A percentile compares a stretch with the other conserved stretches of the same genome.
Evolutionary conservation across 192 early-diverging fungal species (phyloP).

Genomic region (Coemansia sp.): DNA sequence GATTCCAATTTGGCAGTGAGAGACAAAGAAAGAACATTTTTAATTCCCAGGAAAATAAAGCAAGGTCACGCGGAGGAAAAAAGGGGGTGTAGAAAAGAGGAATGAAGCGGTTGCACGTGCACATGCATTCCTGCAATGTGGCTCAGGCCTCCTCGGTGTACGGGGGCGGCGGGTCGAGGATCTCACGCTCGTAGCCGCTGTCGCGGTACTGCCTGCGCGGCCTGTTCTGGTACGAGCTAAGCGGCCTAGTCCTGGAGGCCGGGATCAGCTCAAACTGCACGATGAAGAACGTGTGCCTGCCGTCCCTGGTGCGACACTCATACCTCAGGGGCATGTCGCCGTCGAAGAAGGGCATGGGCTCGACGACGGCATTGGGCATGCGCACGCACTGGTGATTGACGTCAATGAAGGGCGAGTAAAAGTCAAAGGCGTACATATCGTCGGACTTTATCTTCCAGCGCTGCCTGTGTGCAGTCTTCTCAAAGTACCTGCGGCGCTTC

Average conservation of each 20-base stretch:
- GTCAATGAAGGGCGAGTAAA: slow-evolving; percentile 53
- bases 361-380: slow-evolving; percentile 51
- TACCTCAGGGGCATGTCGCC: slow-evolving; percentile 50
- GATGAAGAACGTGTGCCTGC: slow-evolving; percentile 45
- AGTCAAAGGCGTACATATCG: slow-evolving; percentile 50
- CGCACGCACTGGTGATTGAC: slow-evolving; percentile 56
- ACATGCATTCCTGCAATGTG: neutral
- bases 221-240: slow-evolving; percentile 25
- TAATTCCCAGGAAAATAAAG: too few relatives aligned
- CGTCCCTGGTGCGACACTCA: slow-evolving; percentile 46
- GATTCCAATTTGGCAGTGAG: too few relatives aligned
- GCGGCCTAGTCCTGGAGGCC: slow-evolving; percentile 38
- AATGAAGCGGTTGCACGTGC: neutral
- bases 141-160: slow-evolving; percentile 37
- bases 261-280: slow-evolving; percentile 53
- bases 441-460: slow-evolving; percentile 38
- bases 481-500: slow-evolving; percentile 49
- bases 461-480: slow-evolving; percentile 45
- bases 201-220: slow-evolving; percentile 49
- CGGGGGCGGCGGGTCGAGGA: slow-evolving; percentile 51
- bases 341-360: slow-evolving; percentile 53
- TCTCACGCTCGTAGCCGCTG: slow-evolving; percentile 51
- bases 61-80: too few relatives aligned
- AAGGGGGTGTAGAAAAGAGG: neutral
- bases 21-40: too few relatives aligned